Evolutionary conservation across 805 yeast species (phyloP).

Genomic region (Ogataea pilisensis): DNA sequence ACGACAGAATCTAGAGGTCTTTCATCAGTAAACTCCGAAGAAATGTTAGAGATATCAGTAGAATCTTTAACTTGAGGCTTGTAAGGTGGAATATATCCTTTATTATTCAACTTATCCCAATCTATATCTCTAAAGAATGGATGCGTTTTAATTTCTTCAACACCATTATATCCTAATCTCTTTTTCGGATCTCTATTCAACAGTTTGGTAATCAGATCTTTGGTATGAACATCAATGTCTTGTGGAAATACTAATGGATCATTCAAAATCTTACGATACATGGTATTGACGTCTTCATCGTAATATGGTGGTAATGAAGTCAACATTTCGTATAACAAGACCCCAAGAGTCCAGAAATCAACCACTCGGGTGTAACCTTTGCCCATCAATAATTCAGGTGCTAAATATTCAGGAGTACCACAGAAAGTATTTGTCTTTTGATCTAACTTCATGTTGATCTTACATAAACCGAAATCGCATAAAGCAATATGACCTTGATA

Average conservation of each 20-base stretch:
- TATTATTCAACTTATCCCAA: slow-evolving; percentile 77
- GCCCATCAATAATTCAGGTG: slow-evolving; percentile 88
- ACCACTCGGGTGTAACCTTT: slow-evolving; percentile 94
- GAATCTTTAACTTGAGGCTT: slow-evolving; percentile 86
- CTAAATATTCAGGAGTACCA: slow-evolving; percentile 96
- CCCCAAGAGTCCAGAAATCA: slow-evolving; percentile 99
- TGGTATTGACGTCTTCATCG: slow-evolving; percentile 86
- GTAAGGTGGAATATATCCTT: slow-evolving; percentile 92
- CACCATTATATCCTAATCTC: slow-evolving; percentile 76
- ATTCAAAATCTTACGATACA: slow-evolving; percentile 91
- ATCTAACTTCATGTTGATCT: slow-evolving; percentile 86
- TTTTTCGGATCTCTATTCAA: slow-evolving; percentile 80
- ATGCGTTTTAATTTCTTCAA: slow-evolving; percentile 78
- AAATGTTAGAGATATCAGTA: slow-evolving; percentile 90
- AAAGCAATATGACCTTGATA: slow-evolving; percentile 97
- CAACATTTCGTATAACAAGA: slow-evolving; percentile 89
- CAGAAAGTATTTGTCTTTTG: slow-evolving; percentile 90
- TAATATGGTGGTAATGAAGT: slow-evolving; percentile 97
- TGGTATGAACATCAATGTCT: slow-evolving; percentile 81
- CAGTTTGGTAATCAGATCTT: slow-evolving; percentile 68
- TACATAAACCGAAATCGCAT: slow-evolving; percentile 96
- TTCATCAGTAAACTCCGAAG: slow-evolving; percentile 86
- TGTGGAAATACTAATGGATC: slow-evolving; percentile 88
- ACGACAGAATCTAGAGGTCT: slow-evolving; percentile 94
- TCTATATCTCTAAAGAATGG: slow-evolving; percentile 85